Evolutionary conservation across 83 land plant genomes (phyloP).

Genomic region (Isoetes engelmannii): DNA sequence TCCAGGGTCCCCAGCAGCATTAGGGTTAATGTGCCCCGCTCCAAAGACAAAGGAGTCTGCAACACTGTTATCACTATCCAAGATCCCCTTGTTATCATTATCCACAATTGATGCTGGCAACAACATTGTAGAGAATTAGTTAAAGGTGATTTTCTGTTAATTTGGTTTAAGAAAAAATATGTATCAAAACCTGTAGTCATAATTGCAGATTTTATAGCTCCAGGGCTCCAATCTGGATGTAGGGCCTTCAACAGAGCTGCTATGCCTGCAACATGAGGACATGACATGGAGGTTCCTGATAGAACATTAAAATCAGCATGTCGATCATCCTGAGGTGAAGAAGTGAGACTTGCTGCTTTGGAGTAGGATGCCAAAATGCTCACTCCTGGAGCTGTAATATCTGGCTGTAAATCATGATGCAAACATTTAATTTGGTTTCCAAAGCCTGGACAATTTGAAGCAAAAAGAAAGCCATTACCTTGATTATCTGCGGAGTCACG

Average conservation of each 20-base stretch:
- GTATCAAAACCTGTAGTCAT: slow-evolving; percentile 56
- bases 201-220: slow-evolving; percentile 67
- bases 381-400: slow-evolving; percentile 72
- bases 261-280: slow-evolving; percentile 60
- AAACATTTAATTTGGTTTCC: too few relatives aligned
- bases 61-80: slow-evolving; percentile 22
- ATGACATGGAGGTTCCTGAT: slow-evolving; percentile 81
- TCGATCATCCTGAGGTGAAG: slow-evolving; percentile 32
- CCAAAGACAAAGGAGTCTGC: slow-evolving; percentile 55
- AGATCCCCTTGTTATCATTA: slow-evolving; percentile 27
- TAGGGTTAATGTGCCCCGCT: slow-evolving; percentile 55
- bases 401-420: too few relatives aligned
- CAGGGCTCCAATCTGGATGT: slow-evolving; percentile 60
- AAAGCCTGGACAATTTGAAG: too few relatives aligned
- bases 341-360: slow-evolving; percentile 41
- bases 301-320: slow-evolving; percentile 40
- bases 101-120: slow-evolving; percentile 36
- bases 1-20: slow-evolving; percentile 64
- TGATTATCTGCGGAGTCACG: neutral
- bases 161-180: too few relatives aligned
- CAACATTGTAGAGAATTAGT: too few relatives aligned
- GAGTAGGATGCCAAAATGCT: slow-evolving; percentile 77
- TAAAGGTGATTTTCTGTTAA: neutral
- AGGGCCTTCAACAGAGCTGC: slow-evolving; percentile 52
- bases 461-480: neutral